These are phyloP conservation scores for Thalassiosira ordinaria DNA, from an alignment of 352 stramenopile genomes.

Conservation along the genomic window DNA sequence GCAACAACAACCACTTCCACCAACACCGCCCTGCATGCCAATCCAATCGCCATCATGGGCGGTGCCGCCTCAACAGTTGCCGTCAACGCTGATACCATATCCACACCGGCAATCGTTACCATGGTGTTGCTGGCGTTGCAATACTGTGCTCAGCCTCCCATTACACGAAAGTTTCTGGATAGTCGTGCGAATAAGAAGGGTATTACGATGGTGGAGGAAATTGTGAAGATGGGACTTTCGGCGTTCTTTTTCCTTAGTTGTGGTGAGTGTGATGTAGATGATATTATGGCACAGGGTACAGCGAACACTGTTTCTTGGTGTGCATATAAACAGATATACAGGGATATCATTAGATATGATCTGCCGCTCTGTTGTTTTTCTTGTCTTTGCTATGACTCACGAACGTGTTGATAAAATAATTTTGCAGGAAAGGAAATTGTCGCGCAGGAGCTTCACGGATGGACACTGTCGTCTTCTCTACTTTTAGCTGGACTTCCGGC, in stretches of 20 bases:
- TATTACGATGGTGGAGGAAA: slow-evolving; percentile 66
- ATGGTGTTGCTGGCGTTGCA: slow-evolving; percentile 70
- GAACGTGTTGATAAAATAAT: not conserved
- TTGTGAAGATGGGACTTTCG: slow-evolving; percentile 65
- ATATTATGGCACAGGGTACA: too few relatives aligned
- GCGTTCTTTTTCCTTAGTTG: slow-evolving; percentile 44
- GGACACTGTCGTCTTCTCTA: slow-evolving; percentile 62
- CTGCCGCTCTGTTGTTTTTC: not conserved
- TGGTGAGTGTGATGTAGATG: slow-evolving; percentile 34
- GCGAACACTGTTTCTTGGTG: too few relatives aligned
- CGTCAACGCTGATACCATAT: slow-evolving; percentile 45
- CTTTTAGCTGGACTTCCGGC: slow-evolving; percentile 65
- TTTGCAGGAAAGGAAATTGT: slow-evolving; percentile 46
- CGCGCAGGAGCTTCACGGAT: slow-evolving; percentile 47
- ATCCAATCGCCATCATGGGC: slow-evolving; percentile 55
- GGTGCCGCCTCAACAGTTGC: slow-evolving; percentile 44
- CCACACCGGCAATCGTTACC: slow-evolving; percentile 53
- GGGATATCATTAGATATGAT: not conserved
- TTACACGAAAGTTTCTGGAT: slow-evolving; percentile 64
- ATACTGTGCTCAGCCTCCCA: slow-evolving; percentile 60
- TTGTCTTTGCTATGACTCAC: not conserved
- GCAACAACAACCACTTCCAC: not conserved
- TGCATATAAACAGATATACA: too few relatives aligned
- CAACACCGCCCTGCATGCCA: slow-evolving; percentile 22
- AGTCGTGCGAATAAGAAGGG: slow-evolving; percentile 57